Evolutionary conservation across 2,329 filamentous ascomycete genomes (phyloP).

Genomic region (Dothidotthia symphoricarpi): DNA sequence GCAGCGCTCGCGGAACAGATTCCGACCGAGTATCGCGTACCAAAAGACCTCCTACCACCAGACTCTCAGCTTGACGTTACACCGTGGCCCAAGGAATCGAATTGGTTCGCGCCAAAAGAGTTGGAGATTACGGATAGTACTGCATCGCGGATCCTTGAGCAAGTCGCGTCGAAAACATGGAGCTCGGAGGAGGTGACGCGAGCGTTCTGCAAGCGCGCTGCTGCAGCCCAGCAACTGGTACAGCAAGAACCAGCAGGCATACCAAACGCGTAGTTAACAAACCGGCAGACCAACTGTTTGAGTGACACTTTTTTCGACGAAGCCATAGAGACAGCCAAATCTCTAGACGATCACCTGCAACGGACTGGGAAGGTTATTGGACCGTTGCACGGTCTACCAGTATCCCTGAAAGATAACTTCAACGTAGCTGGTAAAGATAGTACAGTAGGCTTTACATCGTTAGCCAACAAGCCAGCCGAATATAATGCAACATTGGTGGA

Average conservation of each 20-base stretch:
- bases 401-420: conserved; percentile 71
- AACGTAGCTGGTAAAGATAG: conserved; percentile 60
- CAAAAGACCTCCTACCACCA: conserved; percentile 53
- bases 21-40: conserved; percentile 59
- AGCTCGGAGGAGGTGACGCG: conserved; percentile 53
- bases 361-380: conserved; percentile 53
- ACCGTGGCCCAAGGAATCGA: conserved; percentile 55
- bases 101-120: conserved; percentile 58
- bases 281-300: conserved; percentile 57
- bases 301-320: conserved; percentile 58
- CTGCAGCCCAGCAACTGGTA: conserved; percentile 57
- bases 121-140: conserved; percentile 50
- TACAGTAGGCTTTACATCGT: conserved; percentile 62
- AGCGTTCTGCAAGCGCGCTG: conserved; percentile 56
- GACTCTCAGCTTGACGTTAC: conserved; percentile 57
- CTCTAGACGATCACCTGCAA: conserved; percentile 53
- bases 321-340: conserved; percentile 52
- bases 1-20: conserved; percentile 51
- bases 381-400: conserved; percentile 65
- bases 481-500: conserved; percentile 59
- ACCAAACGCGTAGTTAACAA: too few relatives aligned
- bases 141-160: conserved; percentile 43
- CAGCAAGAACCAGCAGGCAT: not conserved
- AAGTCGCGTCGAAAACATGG: conserved; percentile 47
- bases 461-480: conserved; percentile 59